Conservation (phyloP, 495 filamentous ascomycete species). For the Daldinia concentrica region DNA sequence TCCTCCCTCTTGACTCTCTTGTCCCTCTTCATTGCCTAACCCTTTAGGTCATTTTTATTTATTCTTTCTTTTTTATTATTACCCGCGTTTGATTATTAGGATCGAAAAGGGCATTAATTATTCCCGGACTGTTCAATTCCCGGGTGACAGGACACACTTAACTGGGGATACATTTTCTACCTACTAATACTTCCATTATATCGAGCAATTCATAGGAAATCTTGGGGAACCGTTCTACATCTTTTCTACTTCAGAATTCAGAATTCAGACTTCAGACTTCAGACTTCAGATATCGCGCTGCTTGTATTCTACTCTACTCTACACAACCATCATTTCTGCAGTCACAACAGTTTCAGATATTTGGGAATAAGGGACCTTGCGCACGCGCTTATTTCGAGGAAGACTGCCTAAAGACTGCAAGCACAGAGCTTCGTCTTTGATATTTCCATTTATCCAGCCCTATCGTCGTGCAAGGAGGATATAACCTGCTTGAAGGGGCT, state of each 20-base stretch:
- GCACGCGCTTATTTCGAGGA: conserved; percentile 31
- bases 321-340: conserved; percentile 24
- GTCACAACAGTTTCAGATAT: conserved; percentile 20
- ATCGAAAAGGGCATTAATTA: conserved; percentile 1
- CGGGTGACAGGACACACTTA: conserved; percentile 2
- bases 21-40: background rate
- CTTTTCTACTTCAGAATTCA: conserved; percentile 25
- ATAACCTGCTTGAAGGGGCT: conserved; percentile 24
- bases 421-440: conserved; percentile 62
- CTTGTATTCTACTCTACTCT: conserved; percentile 37
- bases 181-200: conserved; percentile 27
- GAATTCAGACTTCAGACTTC: conserved; percentile 20
- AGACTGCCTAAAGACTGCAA: conserved; percentile 51
- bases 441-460: conserved; percentile 47
- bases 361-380: conserved; percentile 29
- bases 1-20: conserved; percentile 12
- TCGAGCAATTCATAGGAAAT: conserved; percentile 23
- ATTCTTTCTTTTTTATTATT: background rate
- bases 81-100: background rate
- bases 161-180: conserved; percentile 15
- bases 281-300: conserved; percentile 23
- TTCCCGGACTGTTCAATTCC: conserved; percentile 6
- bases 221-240: conserved; percentile 20
- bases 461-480: conserved; percentile 21
- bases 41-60: background rate